Evolutionary conservation across 306 rosid genomes (phyloP).

Genomic region (Cicer yamashitae): DNA sequence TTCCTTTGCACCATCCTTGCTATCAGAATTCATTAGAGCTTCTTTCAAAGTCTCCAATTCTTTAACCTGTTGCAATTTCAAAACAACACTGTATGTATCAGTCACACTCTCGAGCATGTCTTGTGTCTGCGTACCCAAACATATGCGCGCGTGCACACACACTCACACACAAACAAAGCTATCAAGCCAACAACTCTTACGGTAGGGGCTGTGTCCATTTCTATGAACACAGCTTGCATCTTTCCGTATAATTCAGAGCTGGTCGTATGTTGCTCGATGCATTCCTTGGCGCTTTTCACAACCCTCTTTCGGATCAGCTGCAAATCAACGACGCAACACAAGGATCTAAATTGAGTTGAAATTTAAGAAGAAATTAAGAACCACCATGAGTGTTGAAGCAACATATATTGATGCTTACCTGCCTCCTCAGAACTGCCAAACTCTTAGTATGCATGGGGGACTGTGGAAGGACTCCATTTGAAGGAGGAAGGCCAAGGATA

Average conservation of each 20-base stretch:
- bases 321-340: slow-evolving; percentile 34
- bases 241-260: slow-evolving; percentile 70
- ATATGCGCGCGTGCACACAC: too few relatives aligned
- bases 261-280: slow-evolving; percentile 61
- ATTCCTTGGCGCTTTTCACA: slow-evolving; percentile 84
- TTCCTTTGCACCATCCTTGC: slow-evolving; percentile 44
- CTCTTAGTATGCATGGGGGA: slow-evolving; percentile 98
- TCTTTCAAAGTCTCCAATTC: slow-evolving; percentile 62
- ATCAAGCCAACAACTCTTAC: slow-evolving; percentile 49
- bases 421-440: slow-evolving; percentile 74
- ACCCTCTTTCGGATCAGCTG: slow-evolving; percentile 75
- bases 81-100: slow-evolving; percentile 14
- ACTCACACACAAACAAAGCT: not conserved
- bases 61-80: slow-evolving; percentile 48
- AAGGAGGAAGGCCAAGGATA: slow-evolving; percentile 88
- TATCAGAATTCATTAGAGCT: slow-evolving; percentile 66
- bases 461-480: slow-evolving; percentile 96
- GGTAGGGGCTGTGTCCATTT: slow-evolving; percentile 75
- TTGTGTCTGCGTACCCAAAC: not conserved
- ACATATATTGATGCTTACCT: slow-evolving; percentile 49
- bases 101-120: slow-evolving; percentile 11
- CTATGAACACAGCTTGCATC: slow-evolving; percentile 73
- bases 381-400: slow-evolving; percentile 4
- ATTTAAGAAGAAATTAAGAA: slow-evolving; percentile 23
- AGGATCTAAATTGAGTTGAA: slow-evolving; percentile 38